These are phyloP conservation scores for Tetrahymena borealis DNA, from an alignment of 73 alveolate species.

Conservation along the genomic window DNA sequence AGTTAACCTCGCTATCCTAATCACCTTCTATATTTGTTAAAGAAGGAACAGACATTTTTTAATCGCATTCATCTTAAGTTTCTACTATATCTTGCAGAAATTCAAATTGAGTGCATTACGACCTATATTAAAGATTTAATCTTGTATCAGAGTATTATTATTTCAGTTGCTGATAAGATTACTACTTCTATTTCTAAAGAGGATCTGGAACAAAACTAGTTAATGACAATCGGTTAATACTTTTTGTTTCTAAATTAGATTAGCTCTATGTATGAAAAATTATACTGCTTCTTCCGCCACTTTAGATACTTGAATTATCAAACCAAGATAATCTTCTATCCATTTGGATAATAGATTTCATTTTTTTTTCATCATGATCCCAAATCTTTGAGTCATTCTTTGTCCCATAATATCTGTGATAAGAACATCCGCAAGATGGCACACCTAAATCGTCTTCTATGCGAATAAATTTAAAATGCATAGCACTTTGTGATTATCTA, in stretches of 20 bases:
- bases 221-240: not conserved
- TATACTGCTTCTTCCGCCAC: not conserved
- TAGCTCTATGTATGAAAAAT: not conserved
- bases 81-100: not conserved
- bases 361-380: not conserved
- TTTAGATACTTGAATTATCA: not conserved
- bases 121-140: not conserved
- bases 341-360: not conserved
- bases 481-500: not conserved
- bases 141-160: not conserved
- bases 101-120: not conserved
- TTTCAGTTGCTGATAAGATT: not conserved
- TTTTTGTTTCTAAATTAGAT: not conserved
- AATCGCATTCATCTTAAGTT: not conserved
- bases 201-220: not conserved
- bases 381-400: not conserved
- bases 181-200: not conserved
- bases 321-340: not conserved
- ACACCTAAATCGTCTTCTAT: not conserved
- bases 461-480: slow-evolving; percentile 1
- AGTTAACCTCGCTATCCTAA: not conserved
- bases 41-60: not conserved
- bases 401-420: not conserved
- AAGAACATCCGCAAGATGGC: not conserved
- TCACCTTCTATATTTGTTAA: not conserved